phyloP scores from a whole-genome alignment of 1,284 basidiomycete species.

The Ceratobasidium sp. region DNA sequence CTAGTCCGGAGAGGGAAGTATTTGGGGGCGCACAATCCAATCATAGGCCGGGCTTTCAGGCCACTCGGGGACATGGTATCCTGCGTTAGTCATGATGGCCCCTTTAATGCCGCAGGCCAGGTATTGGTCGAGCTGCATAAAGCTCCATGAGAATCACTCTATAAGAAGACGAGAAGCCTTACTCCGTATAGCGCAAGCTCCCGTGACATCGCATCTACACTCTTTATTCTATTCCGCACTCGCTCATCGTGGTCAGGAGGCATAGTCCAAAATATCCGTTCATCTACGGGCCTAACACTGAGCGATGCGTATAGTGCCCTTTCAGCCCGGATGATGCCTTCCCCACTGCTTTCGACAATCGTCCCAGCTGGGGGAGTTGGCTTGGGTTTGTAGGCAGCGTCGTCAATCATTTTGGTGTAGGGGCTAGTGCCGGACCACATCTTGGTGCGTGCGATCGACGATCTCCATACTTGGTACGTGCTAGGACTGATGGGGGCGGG shows the following conservation, averaged over 20 bases:
- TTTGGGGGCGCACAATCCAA: conserved; percentile 30
- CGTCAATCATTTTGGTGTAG: conserved; percentile 28
- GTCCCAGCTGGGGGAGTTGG: conserved; percentile 21
- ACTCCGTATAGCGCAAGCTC: conserved; percentile 47
- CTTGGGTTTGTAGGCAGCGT: conserved; percentile 26
- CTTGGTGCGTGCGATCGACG: conserved; percentile 20
- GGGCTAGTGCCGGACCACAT: conserved; percentile 11
- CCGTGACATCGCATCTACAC: conserved; percentile 45
- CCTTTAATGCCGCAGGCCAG: conserved; percentile 43
- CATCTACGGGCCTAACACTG: conserved; percentile 32
- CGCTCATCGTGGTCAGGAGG: conserved; percentile 48
- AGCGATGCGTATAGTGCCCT: conserved; percentile 22
- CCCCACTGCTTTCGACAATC: conserved; percentile 41
- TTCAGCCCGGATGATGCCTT: conserved; percentile 38
- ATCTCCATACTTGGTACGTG: conserved; percentile 32
- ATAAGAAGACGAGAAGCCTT: not conserved
- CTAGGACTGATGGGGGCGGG: conserved; percentile 1
- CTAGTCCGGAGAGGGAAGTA: no score
- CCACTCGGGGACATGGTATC: conserved; percentile 44
- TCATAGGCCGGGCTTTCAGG: conserved; percentile 33
- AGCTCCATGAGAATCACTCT: not conserved
- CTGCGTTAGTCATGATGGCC: conserved; percentile 48
- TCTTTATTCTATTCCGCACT: conserved; percentile 43
- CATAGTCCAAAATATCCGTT: conserved; percentile 48
- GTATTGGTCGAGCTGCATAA: conserved; percentile 46